Conservation (phyloP, 2,329 filamentous ascomycete genomes). For the Hymenoscyphus fructigenus region DNA sequence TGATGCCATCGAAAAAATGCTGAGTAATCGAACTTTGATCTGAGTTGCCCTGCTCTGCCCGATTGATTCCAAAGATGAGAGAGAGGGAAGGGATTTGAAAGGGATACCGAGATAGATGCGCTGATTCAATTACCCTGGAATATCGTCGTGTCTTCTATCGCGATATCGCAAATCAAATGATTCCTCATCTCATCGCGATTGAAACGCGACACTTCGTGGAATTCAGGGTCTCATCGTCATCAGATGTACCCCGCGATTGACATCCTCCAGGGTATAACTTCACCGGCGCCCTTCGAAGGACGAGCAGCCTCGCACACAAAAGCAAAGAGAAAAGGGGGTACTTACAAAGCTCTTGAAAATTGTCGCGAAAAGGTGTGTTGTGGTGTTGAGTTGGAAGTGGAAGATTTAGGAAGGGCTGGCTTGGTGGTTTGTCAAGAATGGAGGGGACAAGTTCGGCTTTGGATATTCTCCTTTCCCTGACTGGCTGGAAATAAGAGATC, state of each 20-base stretch:
- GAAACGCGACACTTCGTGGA: neutral
- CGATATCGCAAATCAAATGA: neutral
- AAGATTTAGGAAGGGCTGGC: neutral
- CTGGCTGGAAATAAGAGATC: neutral
- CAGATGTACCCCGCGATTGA: slow-evolving; percentile 1
- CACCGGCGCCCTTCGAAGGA: neutral
- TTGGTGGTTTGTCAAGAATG: slow-evolving; percentile 1
- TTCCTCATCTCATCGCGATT: neutral
- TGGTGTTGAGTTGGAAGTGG: neutral
- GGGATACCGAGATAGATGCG: neutral
- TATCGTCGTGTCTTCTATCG: neutral
- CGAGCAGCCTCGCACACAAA: neutral
- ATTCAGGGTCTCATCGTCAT: neutral
- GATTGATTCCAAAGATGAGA: too few species aligned
- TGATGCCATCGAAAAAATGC: slow-evolving; percentile 11
- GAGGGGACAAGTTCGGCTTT: neutral
- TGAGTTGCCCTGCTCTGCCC: neutral
- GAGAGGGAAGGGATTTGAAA: slow-evolving; percentile 1
- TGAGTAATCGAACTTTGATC: slow-evolving; percentile 5
- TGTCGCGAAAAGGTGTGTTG: neutral
- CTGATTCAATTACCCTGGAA: neutral
- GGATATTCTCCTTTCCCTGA: neutral
- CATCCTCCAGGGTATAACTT: neutral
- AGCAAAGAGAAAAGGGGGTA: neutral
- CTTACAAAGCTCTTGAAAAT: neutral